phyloP scores from a whole-genome alignment of 1,139 yeast species.

The Scheffersomyces titani region DNA sequence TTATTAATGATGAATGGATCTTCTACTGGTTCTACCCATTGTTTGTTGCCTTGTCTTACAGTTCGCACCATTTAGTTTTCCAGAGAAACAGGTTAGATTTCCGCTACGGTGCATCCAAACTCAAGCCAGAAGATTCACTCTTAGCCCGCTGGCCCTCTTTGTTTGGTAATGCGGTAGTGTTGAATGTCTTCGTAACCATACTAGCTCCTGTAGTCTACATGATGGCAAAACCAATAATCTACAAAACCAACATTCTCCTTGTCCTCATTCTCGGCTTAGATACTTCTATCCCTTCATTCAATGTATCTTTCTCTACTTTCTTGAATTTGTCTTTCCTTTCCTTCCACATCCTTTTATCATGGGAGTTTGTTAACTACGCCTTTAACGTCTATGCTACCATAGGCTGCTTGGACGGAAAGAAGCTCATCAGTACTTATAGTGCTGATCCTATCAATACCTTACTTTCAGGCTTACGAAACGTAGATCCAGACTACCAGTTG shows the following conservation, averaged over 20 bases:
- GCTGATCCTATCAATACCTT: conserved; percentile 75
- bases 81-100: conserved; percentile 65
- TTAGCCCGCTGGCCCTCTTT: conserved; percentile 32
- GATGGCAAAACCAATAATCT: conserved; percentile 43
- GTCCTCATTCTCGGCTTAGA: conserved; percentile 37
- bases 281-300: conserved; percentile 32
- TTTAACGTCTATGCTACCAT: conserved; percentile 75
- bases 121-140: conserved; percentile 42
- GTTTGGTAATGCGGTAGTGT: conserved; percentile 36
- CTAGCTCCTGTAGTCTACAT: conserved; percentile 51
- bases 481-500: conserved; percentile 49
- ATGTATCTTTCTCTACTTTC: conserved; percentile 38
- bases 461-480: conserved; percentile 65
- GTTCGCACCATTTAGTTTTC: conserved; percentile 53
- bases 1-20: conserved; percentile 63
- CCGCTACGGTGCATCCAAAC: conserved; percentile 43
- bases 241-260: conserved; percentile 33
- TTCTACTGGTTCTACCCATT: conserved; percentile 48
- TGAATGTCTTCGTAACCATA: conserved; percentile 29
- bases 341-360: conserved; percentile 42
- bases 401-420: conserved; percentile 79
- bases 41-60: conserved; percentile 46
- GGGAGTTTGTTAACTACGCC: conserved; percentile 65
- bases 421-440: conserved; percentile 66
- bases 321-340: conserved; percentile 38